Base-by-base conservation (phyloP, 106 monocot species). In the Dioscorea zingiberensis region DNA sequence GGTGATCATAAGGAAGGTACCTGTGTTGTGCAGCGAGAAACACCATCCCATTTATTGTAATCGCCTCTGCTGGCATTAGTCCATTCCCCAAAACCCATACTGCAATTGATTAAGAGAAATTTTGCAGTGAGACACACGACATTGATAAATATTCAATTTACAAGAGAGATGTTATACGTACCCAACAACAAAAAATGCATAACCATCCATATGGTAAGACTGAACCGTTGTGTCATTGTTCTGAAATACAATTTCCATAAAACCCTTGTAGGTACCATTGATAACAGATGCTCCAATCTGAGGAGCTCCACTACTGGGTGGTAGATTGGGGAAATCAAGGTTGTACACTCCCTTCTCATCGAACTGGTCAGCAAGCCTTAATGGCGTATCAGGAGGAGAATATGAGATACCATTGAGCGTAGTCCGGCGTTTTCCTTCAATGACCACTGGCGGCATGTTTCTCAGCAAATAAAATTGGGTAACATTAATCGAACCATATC, bases 151-250 rank as follows among this genome's bases (percentile, higher is more conserved):
- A 59, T 56, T 46, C 28, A 63, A 17, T 25, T n/a, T 17, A 73
- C 18, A 65, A 27, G 11, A 25, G 29, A 56, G 27, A 77, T 32
- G 54, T 2, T 57, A 25, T 44, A 16, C 67, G 51, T 92, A 92
- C 91, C 91, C 91, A 66, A 81, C 91, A 65, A 87, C 87, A 60
- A 87, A 92, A 64, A 92, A 87, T 27, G 87, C 75, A 77, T 92
- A 92, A 71, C 91, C 91, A 73, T 93, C 85, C 56, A 93, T 51
- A 67, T 93, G 93, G 64, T 80, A 93, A 59, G 64, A 80, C 74
- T 85, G 87, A 48, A 85, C 79, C 55, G 17, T 69, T 8, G 93
- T 88, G 56, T 82, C 88, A 65, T 93, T 93, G 68, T 92, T 92
- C 84, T 87, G 79, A 32, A 92, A 84, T 25, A 92, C 61, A 29